A percentile compares a stretch with the other conserved stretches of the same genome.
phyloP scores from a whole-genome alignment of 495 filamentous ascomycete species.

The Aspergillus biplanus region DNA sequence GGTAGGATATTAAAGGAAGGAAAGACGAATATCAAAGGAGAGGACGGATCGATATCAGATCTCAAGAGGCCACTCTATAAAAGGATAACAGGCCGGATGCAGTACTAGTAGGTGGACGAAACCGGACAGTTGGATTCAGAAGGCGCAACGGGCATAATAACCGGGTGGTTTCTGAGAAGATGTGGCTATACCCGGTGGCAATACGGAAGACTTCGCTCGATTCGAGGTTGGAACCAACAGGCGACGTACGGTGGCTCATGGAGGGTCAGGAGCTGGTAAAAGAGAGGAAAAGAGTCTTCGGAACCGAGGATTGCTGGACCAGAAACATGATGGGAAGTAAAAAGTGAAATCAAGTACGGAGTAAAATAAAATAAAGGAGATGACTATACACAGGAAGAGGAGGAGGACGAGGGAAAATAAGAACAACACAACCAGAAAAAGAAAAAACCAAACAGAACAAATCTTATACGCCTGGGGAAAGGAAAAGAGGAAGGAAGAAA shows the following conservation, averaged over 20 bases:
- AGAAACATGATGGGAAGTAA: constrained; percentile 11
- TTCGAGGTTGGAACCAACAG: constrained; percentile 4
- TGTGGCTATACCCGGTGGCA: not conserved
- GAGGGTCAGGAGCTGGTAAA: not conserved
- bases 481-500: not conserved
- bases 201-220: not conserved
- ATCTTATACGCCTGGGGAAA: not conserved
- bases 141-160: not conserved
- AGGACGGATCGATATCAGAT: constrained; percentile 4
- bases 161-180: not conserved
- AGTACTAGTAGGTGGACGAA: not conserved
- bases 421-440: not conserved
- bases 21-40: not conserved
- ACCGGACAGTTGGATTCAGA: constrained; percentile 4
- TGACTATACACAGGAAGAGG: not conserved
- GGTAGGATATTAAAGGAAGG: not conserved
- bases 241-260: not conserved
- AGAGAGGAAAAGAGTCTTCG: not conserved
- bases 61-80: not conserved
- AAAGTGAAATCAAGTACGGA: not conserved
- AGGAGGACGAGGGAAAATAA: not conserved
- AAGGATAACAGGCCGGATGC: not conserved
- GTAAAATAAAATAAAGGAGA: constrained; percentile 9
- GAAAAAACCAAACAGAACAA: not conserved
- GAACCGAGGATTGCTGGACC: constrained; percentile 4